A percentile compares a stretch with the other conserved stretches of the same genome.
These are phyloP conservation scores for Cordia subcordata DNA, from an alignment of 257 asterid genomes.

Conservation along the genomic window DNA sequence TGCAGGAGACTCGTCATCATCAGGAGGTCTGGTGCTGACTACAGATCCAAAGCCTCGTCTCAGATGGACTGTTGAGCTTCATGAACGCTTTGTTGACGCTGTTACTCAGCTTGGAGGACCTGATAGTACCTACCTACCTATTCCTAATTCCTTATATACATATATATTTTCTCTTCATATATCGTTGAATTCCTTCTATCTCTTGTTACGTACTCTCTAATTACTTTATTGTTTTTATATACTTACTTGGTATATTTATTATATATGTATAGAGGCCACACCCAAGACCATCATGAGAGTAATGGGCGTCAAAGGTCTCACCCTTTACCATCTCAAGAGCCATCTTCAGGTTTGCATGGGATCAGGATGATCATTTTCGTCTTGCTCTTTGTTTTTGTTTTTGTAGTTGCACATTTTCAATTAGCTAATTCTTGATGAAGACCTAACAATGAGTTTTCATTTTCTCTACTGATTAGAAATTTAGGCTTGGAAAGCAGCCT, in stretches of 20 bases:
- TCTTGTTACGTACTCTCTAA: no score
- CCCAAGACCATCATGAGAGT: conserved; percentile 98
- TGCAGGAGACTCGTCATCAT: no score
- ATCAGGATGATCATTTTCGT: no score
- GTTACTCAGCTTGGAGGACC: conserved; percentile 95
- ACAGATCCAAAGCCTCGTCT: conserved; percentile 95
- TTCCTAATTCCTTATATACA: no score
- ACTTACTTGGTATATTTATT: no score
- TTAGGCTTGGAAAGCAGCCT: conserved; percentile 96
- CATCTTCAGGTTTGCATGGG: conserved; percentile 99
- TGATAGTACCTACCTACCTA: conserved; percentile 41
- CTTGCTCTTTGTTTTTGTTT: no score
- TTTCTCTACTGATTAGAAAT: conserved; percentile 72
- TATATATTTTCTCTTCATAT: neutral
- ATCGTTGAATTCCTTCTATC: no score
- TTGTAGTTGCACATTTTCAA: no score
- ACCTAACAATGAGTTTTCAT: no score
- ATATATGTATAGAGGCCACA: conserved; percentile 85
- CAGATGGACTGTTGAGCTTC: conserved; percentile 92
- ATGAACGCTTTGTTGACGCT: conserved; percentile 89
- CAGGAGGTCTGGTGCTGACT: conserved; percentile 94
- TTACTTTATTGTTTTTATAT: no score
- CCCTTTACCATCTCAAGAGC: conserved; percentile 99
- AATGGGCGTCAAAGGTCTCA: conserved; percentile 96
- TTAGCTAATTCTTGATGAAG: no score